A percentile compares a stretch with the other conserved stretches of the same genome.
These are phyloP conservation scores for Ustilago trichophora DNA, from an alignment of 1,284 basidiomycete species.

Conservation along the genomic window DNA sequence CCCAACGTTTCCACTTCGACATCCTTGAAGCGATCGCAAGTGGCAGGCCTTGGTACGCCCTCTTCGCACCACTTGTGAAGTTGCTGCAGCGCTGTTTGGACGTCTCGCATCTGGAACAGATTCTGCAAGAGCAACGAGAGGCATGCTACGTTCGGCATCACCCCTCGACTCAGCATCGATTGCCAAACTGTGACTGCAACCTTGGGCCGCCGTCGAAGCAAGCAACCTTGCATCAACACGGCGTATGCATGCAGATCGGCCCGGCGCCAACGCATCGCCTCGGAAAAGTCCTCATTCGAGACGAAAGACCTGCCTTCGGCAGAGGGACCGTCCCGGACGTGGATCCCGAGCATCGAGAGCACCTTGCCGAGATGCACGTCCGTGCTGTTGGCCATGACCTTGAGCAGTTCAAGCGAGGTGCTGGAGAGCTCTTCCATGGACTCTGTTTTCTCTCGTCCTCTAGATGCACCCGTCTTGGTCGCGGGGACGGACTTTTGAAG, in stretches of 20 bases:
- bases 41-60: conserved; percentile 7
- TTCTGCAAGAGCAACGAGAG: conserved; percentile 28
- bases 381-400: conserved; percentile 9
- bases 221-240: conserved; percentile 31
- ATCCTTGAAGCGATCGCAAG: background rate
- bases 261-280: conserved; percentile 3
- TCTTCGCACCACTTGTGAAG: conserved; percentile 32
- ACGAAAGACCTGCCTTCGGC: background rate
- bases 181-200: conserved; percentile 20
- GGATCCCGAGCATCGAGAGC: conserved; percentile 19
- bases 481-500: background rate
- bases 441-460: background rate
- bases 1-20: conserved; percentile 6
- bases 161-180: conserved; percentile 23
- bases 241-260: conserved; percentile 17
- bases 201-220: conserved; percentile 3
- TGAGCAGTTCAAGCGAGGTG: conserved; percentile 12
- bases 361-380: conserved; percentile 8
- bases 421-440: background rate
- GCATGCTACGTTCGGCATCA: conserved; percentile 17
- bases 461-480: background rate
- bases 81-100: conserved; percentile 18
- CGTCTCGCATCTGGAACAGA: conserved; percentile 19
- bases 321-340: background rate
- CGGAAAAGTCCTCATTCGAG: background rate